Evolutionary conservation across 2,329 filamentous ascomycete species (phyloP), one percentile per base, ranked within the genome.

Genomic region (Colletotrichum gloeosporioides): DNA sequence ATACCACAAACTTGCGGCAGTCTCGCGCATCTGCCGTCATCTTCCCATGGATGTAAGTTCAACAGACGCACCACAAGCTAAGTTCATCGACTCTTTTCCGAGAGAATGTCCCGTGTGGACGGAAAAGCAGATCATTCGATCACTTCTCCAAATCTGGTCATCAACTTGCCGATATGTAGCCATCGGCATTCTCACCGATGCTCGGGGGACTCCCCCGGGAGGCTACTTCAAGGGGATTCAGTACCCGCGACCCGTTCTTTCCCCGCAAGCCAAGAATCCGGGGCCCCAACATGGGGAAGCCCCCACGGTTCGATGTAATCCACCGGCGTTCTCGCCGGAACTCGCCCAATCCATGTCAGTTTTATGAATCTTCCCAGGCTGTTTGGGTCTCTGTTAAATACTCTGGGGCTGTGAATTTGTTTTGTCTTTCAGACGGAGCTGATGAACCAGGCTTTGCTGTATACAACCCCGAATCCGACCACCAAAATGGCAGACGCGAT

Each of bases 181-280:
- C 71, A 49, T 22, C 64, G 71, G 71, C 55, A 62, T 73, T 69
- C 71, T 63, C 36, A 49, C 55, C 71, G 36, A 39, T 16, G 6
- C 22, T 53, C 64, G 64, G 64, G 25, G 55, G 29, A n/a, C 22
- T 63, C 64, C 29, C 64, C 36, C 34, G 53, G 29, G 7, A 34
- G 12, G 32, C 34, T 64, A 7, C 62, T 27, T 36, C 32, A n/a
- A 16, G n/a, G 25, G 32, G 59, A 64, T 15, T 64, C 22, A 29
- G 62, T 64, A 39, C 18, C 18, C 16, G 32, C 16, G 32, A 61
- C 49, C 62, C 36, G 44, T 32, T 53, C 53, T 49, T 69, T 22
- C 71, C 71, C 71, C 64, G 64, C 71, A 73, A 62, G 36, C 64
- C 71, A 73, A 63, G 64, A 63, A 68, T 73, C 71, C 39, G 63